Conservation (phyloP, 179 eudicot genomes). For the Spinacia oleracea region DNA sequence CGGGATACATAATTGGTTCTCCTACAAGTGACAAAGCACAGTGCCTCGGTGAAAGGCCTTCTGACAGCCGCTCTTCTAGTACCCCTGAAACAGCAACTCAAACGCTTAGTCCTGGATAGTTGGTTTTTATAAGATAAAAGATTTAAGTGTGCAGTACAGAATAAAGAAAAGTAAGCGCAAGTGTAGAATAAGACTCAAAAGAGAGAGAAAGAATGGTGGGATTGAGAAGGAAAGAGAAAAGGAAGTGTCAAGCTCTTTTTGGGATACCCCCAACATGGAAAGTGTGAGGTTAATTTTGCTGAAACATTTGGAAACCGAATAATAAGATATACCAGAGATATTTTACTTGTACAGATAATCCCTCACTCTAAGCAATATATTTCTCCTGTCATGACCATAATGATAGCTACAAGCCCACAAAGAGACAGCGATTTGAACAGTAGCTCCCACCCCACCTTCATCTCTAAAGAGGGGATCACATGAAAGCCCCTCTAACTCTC, state of each 20-base stretch:
- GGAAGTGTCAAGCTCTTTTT: too few species aligned
- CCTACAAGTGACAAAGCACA: conserved; percentile 99
- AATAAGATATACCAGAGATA: background rate
- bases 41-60: conserved; percentile 94
- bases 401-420: background rate
- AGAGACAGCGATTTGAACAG: background rate
- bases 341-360: background rate
- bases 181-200: too few species aligned
- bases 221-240: too few species aligned
- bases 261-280: too few species aligned
- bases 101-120: conserved; percentile 9
- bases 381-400: background rate
- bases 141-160: background rate
- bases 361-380: background rate
- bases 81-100: conserved; percentile 59
- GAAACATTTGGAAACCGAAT: background rate
- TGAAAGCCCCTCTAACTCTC: background rate
- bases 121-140: background rate
- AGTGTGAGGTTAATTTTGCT: background rate
- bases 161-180: background rate
- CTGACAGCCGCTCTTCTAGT: conserved; percentile 66
- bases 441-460: background rate
- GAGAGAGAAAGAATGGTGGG: too few species aligned
- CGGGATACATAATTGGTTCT: conserved; percentile 99
- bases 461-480: background rate